Evolutionary conservation across 495 filamentous ascomycete species (phyloP).

Genomic region (Penicillium bovifimosum): DNA sequence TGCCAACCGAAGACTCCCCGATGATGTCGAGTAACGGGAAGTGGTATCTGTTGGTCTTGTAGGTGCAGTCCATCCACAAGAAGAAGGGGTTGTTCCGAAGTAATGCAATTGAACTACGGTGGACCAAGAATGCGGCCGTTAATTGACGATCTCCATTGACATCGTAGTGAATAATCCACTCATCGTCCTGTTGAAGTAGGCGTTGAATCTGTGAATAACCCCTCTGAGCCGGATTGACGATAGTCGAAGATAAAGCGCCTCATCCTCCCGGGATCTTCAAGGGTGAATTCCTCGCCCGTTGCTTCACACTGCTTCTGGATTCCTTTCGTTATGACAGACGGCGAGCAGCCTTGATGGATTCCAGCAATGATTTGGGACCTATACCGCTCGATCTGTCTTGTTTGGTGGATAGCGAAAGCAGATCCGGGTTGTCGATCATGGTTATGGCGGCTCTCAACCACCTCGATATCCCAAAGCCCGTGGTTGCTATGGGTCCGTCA

Average conservation of each 20-base stretch:
- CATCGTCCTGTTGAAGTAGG: background rate
- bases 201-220: background rate
- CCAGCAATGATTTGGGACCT: background rate
- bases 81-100: background rate
- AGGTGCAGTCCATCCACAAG: constrained; percentile 7
- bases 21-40: constrained; percentile 11
- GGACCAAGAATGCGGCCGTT: background rate
- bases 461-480: background rate
- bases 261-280: background rate
- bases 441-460: background rate
- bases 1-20: background rate
- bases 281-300: background rate
- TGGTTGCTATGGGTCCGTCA: background rate
- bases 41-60: constrained; percentile 14
- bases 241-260: background rate
- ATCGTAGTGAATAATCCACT: background rate
- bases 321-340: background rate
- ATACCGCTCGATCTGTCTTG: background rate
- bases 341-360: background rate
- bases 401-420: background rate
- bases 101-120: background rate
- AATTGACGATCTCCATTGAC: background rate
- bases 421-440: background rate
- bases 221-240: background rate
- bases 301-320: background rate